phyloP scores from a whole-genome alignment of 768 basidiomycete genomes.

The Lactifluus piperatus region DNA sequence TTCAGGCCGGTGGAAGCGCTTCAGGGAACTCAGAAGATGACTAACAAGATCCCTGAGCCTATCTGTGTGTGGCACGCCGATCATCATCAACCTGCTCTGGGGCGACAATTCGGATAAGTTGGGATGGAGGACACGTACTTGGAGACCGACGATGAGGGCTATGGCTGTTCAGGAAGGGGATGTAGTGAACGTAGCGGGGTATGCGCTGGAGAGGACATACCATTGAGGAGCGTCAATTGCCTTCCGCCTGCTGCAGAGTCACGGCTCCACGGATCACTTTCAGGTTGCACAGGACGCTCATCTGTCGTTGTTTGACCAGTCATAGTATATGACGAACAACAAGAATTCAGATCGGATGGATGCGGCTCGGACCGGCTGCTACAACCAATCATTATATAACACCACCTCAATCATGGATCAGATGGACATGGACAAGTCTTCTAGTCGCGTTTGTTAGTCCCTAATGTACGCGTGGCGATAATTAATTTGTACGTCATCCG shows the following conservation, averaged over 20 bases:
- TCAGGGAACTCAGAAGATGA: neutral
- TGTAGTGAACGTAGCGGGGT: neutral
- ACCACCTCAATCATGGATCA: no score
- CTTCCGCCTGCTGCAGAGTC: neutral
- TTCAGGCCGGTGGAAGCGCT: neutral
- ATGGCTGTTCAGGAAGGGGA: neutral
- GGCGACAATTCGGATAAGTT: neutral
- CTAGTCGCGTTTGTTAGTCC: no score
- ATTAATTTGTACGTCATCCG: no score
- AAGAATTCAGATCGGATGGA: no score
- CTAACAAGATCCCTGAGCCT: slow-evolving; percentile 10
- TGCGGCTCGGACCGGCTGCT: no score
- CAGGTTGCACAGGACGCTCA: neutral
- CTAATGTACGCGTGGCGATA: no score
- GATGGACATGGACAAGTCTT: no score
- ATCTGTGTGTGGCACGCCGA: neutral
- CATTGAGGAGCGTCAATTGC: neutral
- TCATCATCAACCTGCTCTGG: neutral
- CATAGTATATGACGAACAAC: neutral
- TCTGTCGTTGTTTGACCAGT: neutral
- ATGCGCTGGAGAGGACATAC: neutral
- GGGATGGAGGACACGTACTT: neutral
- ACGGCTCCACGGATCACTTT: neutral
- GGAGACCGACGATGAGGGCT: slow-evolving; percentile 3
- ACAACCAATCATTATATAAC: no score